Evolutionary conservation across 805 yeast genomes (phyloP).

Genomic region (Brettanomyces anomalus): DNA sequence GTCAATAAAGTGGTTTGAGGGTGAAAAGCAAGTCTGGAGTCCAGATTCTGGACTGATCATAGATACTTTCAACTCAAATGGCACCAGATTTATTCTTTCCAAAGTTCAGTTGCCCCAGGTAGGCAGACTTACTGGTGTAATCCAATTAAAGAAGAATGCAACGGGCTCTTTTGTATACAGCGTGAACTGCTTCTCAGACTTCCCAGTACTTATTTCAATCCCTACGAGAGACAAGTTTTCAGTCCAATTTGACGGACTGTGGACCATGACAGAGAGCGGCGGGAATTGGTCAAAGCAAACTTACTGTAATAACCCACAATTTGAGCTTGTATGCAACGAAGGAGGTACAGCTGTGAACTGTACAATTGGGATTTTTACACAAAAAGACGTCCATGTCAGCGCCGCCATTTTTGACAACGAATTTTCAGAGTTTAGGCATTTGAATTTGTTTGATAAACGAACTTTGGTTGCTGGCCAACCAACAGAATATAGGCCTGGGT

Average conservation of each 20-base stretch:
- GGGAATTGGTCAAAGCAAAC: slow-evolving; percentile 44
- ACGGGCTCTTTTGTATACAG: too few species aligned
- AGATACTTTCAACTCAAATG: background rate
- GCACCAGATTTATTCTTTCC: slow-evolving; percentile 24
- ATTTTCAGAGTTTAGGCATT: slow-evolving; percentile 11
- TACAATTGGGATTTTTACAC: slow-evolving; percentile 18
- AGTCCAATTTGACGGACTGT: slow-evolving; percentile 16
- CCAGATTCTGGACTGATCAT: slow-evolving; percentile 2
- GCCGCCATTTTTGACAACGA: slow-evolving; percentile 36
- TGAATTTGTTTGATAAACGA: slow-evolving; percentile 12
- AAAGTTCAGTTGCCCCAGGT: slow-evolving; percentile 13
- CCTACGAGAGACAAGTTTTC: too few species aligned
- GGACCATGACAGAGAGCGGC: slow-evolving; percentile 40
- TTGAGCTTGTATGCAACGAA: slow-evolving; percentile 20
- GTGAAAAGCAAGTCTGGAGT: slow-evolving; percentile 24
- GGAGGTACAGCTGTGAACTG: slow-evolving; percentile 9
- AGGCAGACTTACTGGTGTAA: background rate
- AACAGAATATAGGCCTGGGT: slow-evolving; percentile 27
- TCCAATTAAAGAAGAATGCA: slow-evolving; percentile 16
- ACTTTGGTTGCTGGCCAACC: slow-evolving; percentile 21
- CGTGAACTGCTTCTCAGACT: too few species aligned
- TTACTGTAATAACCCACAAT: slow-evolving; percentile 51
- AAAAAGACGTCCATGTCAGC: slow-evolving; percentile 25
- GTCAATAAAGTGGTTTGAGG: slow-evolving; percentile 16
- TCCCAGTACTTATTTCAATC: too few species aligned